A percentile compares a stretch with the other conserved stretches of the same genome.
Evolutionary conservation across 805 yeast species (phyloP).

Genomic region (Metschnikowia cerradonensis): DNA sequence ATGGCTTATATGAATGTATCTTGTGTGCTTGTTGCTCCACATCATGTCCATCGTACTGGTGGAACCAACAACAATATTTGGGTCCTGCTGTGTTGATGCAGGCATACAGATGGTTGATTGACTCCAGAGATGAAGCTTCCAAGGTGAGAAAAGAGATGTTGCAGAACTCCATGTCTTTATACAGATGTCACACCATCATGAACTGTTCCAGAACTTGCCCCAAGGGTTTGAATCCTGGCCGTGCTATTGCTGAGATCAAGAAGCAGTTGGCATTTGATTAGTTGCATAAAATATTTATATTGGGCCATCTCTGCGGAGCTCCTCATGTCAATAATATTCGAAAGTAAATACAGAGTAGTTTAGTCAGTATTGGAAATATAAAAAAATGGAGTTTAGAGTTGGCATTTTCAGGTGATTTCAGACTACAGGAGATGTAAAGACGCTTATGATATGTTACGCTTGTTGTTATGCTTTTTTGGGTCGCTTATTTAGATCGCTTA

Average conservation of each 20-base stretch:
- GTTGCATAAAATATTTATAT: conserved; percentile 12
- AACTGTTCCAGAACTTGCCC: conserved; percentile 98
- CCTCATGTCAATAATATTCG: conserved; percentile 1
- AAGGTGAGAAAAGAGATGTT: conserved; percentile 78
- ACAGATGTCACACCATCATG: conserved; percentile 99
- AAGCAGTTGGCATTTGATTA: conserved; percentile 82
- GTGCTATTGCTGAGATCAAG: conserved; percentile 95
- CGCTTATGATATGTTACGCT: too few relatives aligned
- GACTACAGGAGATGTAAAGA: too few relatives aligned
- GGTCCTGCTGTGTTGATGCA: conserved; percentile 99
- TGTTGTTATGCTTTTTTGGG: too few relatives aligned
- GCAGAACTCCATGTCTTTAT: conserved; percentile 94
- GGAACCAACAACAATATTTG: conserved; percentile 98
- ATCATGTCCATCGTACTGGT: conserved; percentile 99
- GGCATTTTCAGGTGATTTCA: too few relatives aligned
- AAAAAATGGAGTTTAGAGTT: too few relatives aligned
- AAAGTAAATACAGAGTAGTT: not conserved
- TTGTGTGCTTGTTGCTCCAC: conserved; percentile 98
- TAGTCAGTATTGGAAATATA: too few relatives aligned
- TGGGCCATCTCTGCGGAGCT: not conserved
- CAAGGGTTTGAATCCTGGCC: conserved; percentile 96
- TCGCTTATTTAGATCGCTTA: too few relatives aligned
- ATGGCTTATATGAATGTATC: conserved; percentile 96
- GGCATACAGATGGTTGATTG: conserved; percentile 98
- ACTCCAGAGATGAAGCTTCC: conserved; percentile 92